Evolutionary conservation across 768 basidiomycete genomes (phyloP).

Genomic region (Daedaleopsis sinensis): DNA sequence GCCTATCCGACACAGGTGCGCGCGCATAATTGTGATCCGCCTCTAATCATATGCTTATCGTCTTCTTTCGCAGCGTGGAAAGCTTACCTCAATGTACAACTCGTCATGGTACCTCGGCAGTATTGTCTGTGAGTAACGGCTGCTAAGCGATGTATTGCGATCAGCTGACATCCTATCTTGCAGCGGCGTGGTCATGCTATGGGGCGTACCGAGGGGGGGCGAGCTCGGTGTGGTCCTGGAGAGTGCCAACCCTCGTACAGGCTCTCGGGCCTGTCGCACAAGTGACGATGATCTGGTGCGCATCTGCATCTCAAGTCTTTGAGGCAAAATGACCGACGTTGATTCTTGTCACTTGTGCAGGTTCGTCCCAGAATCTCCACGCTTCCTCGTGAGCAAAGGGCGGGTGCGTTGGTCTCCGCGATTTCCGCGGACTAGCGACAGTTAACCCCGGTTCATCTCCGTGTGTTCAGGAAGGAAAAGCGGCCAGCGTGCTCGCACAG

Average conservation of each 20-base stretch:
- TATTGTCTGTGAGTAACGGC: conserved; percentile 53
- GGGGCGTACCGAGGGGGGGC: conserved; percentile 38
- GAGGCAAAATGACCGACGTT: neutral
- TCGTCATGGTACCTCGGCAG: conserved; percentile 77
- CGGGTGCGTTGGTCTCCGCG: conserved; percentile 35
- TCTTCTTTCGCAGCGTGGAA: conserved; percentile 40
- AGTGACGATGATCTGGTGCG: conserved; percentile 54
- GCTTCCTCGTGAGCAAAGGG: conserved; percentile 66
- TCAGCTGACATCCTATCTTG: neutral
- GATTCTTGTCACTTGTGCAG: conserved; percentile 30
- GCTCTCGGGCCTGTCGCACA: conserved; percentile 60
- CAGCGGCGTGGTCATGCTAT: conserved; percentile 52
- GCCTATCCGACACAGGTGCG: conserved; percentile 71
- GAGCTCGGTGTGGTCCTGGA: conserved; percentile 57
- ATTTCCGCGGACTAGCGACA: neutral
- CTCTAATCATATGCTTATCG: neutral
- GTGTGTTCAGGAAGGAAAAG: conserved; percentile 53
- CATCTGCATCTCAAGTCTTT: neutral
- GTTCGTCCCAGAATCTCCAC: conserved; percentile 71
- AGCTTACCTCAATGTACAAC: conserved; percentile 69
- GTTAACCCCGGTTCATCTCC: neutral
- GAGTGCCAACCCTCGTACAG: conserved; percentile 67
- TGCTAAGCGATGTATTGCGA: conserved; percentile 4
- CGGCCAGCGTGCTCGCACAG: conserved; percentile 61
- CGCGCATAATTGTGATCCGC: conserved; percentile 10